Conservation (phyloP, 768 basidiomycete species). For the Strobilomyces dryophilus region DNA sequence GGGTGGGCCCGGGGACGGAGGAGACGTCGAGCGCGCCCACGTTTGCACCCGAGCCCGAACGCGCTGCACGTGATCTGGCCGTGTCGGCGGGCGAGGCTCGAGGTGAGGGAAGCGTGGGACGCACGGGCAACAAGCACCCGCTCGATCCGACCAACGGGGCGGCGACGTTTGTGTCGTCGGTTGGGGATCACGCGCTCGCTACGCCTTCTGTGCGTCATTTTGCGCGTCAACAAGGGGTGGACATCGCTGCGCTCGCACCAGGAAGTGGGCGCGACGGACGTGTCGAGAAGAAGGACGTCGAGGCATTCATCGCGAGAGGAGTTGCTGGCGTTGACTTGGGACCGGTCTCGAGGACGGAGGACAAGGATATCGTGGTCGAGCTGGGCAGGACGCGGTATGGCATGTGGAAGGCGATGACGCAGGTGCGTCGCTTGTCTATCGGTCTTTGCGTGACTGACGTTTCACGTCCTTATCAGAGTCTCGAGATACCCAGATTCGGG, state of each 20-base stretch:
- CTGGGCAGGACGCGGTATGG: constrained; percentile 72
- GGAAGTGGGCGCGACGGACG: constrained; percentile 75
- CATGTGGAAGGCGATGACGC: constrained; percentile 91
- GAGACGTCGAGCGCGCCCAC: background rate
- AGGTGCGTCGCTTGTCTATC: constrained; percentile 39
- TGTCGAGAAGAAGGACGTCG: constrained; percentile 71
- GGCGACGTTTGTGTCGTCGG: constrained; percentile 13
- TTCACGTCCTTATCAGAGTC: constrained; percentile 46
- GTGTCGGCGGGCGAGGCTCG: background rate
- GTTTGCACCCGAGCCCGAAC: too few species aligned
- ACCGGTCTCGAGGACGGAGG: background rate
- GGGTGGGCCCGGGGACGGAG: background rate
- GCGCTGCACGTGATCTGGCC: constrained; percentile 6
- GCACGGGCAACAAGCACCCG: constrained; percentile 43
- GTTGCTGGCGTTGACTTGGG: background rate
- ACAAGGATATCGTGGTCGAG: constrained; percentile 58
- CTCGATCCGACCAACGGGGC: constrained; percentile 52
- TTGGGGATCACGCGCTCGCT: constrained; percentile 48
- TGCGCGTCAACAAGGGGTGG: constrained; percentile 61
- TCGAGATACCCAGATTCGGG: constrained; percentile 86
- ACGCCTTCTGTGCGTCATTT: constrained; percentile 77
- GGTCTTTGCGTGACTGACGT: background rate
- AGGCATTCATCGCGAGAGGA: constrained; percentile 45
- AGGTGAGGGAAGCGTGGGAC: background rate
- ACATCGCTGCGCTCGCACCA: constrained; percentile 51